Percentiles rank a stretch among this genome's conserved stretches.
Evolutionary conservation across 2,329 filamentous ascomycete genomes (phyloP).

Genomic region (Cladophialophora psammophila): DNA sequence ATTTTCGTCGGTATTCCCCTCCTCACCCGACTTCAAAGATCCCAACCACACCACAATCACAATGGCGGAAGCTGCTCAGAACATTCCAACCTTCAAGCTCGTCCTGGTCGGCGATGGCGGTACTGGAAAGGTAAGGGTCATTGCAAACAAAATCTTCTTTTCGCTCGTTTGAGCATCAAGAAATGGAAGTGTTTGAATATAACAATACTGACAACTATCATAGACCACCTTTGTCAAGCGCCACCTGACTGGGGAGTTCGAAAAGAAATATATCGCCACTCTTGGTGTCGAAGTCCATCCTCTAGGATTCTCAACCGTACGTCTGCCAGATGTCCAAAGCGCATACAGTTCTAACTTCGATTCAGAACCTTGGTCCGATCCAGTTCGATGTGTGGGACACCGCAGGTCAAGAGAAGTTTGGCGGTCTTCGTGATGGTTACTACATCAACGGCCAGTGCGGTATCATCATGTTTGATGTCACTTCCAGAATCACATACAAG

Average conservation of each 20-base stretch:
- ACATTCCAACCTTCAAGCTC: constrained; percentile 93
- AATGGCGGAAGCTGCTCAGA: constrained; percentile 68
- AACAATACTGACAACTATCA: constrained; percentile 29
- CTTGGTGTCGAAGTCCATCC: constrained; percentile 99
- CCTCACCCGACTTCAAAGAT: constrained; percentile 36
- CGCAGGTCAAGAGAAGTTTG: constrained; percentile 99
- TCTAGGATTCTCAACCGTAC: constrained; percentile 95
- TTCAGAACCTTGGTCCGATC: constrained; percentile 87
- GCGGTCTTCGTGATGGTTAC: constrained; percentile 98
- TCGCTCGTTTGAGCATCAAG: not conserved
- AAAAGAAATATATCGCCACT: constrained; percentile 99
- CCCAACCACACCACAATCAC: constrained; percentile 36
- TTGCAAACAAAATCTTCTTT: not conserved
- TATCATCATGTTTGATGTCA: constrained; percentile 99
- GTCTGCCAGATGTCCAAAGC: constrained; percentile 51
- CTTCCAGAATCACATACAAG: constrained; percentile 99
- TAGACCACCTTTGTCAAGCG: constrained; percentile 99
- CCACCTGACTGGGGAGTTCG: constrained; percentile 99
- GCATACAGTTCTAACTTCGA: constrained; percentile 29
- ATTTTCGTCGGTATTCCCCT: constrained; percentile 40
- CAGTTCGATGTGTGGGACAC: constrained; percentile 99
- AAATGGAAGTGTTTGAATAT: not conserved
- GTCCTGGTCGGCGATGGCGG: constrained; percentile 99
- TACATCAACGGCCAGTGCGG: constrained; percentile 99
- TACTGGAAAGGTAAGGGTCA: constrained; percentile 85